These are phyloP conservation scores for Anastatica hierochuntica DNA, from an alignment of 345 rosid species.

Conservation along the genomic window DNA sequence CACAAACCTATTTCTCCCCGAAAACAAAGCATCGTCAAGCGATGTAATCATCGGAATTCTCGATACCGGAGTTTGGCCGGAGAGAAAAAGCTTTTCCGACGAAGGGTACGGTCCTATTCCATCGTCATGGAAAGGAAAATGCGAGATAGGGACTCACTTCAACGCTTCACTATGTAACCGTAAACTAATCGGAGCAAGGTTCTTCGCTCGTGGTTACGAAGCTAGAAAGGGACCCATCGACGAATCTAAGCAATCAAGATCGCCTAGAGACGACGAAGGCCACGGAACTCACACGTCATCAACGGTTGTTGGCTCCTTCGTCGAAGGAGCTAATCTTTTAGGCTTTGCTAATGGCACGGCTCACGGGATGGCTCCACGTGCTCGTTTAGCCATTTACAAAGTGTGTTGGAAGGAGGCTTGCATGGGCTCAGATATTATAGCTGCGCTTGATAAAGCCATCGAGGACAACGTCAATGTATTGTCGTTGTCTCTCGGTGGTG, in stretches of 20 bases:
- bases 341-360: conserved; percentile 64
- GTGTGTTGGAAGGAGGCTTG: conserved; percentile 62
- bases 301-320: conserved; percentile 63
- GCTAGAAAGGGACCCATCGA: conserved; percentile 40
- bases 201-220: conserved; percentile 44
- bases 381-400: conserved; percentile 48
- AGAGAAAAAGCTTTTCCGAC: conserved; percentile 43
- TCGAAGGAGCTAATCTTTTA: conserved; percentile 44
- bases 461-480: conserved; percentile 45
- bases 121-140: conserved; percentile 45
- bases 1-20: conserved; percentile 29
- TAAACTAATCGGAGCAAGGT: conserved; percentile 57
- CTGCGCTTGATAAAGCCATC: conserved; percentile 47
- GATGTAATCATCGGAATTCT: conserved; percentile 47
- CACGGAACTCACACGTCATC: conserved; percentile 68
- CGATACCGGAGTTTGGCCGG: conserved; percentile 60
- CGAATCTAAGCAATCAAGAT: conserved; percentile 33
- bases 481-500: conserved; percentile 50
- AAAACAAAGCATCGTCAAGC: conserved; percentile 15
- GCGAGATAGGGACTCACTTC: conserved; percentile 52
- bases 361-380: conserved; percentile 58
- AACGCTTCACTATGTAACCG: conserved; percentile 34
- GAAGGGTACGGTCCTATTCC: conserved; percentile 43
- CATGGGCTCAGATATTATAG: conserved; percentile 50
- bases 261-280: conserved; percentile 53